Percentiles rank a stretch among this genome's conserved stretches.
Conservation (phyloP, 345 rosid species). For the Salix exigua region DNA sequence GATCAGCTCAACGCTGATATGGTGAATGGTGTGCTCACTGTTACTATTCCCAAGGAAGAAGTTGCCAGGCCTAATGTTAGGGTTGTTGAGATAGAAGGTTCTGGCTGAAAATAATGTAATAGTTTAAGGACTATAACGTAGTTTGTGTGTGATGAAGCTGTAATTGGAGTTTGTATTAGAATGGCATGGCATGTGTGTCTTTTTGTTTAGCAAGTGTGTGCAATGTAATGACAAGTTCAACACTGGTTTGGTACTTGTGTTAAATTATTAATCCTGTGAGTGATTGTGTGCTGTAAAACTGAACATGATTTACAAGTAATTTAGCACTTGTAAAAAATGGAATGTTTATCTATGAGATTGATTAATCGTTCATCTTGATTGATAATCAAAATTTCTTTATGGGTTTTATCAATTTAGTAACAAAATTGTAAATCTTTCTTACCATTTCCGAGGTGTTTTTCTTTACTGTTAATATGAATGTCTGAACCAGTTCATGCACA, state of each 20-base stretch:
- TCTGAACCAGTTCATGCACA: rapidly evolving
- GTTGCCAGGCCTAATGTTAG: conserved; percentile 7
- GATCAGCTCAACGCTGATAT: conserved; percentile 10
- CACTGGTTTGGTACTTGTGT: neutral
- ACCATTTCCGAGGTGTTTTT: too few species aligned
- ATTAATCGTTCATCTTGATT: too few species aligned
- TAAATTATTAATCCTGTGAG: too few species aligned
- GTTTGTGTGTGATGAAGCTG: neutral
- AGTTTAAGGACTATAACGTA: neutral
- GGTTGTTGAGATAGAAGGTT: conserved; percentile 23
- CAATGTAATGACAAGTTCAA: neutral
- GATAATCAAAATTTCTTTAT: too few species aligned
- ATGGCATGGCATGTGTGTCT: neutral
- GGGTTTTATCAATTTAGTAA: too few species aligned
- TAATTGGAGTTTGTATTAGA: neutral
- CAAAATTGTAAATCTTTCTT: too few species aligned
- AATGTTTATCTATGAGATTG: too few species aligned
- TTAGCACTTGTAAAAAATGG: too few species aligned
- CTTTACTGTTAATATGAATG: too few species aligned
- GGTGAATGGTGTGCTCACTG: conserved; percentile 23
- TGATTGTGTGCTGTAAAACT: too few species aligned
- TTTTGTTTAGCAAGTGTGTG: neutral
- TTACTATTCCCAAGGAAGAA: conserved; percentile 17
- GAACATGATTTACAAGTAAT: too few species aligned
- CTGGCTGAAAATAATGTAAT: conserved; percentile 2